A percentile compares a stretch with the other conserved stretches of the same genome.
These are phyloP conservation scores for Delphinella strobiligena DNA, from an alignment of 2,329 filamentous ascomycete genomes.

Conservation along the genomic window DNA sequence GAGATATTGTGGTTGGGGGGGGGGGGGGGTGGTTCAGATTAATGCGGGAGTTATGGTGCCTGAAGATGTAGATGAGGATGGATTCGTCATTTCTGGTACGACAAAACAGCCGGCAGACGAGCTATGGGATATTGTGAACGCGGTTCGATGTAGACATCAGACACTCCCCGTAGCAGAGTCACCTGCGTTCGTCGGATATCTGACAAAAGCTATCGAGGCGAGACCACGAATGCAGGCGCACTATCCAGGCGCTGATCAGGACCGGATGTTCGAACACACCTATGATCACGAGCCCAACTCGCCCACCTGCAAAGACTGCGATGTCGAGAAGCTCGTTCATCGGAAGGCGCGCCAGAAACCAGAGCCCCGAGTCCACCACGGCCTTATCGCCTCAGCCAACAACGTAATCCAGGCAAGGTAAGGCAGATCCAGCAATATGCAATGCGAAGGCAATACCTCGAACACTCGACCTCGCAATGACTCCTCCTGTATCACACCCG, in stretches of 20 bases:
- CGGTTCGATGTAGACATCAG: neutral
- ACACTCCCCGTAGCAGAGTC: neutral
- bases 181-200: neutral
- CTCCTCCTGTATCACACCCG: too few relatives aligned
- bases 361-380: constrained; percentile 4
- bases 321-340: neutral
- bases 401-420: too few relatives aligned
- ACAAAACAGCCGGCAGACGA: neutral
- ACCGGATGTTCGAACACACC: neutral
- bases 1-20: too few relatives aligned
- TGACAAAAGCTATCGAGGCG: neutral
- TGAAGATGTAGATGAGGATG: neutral
- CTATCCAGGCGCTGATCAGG: neutral
- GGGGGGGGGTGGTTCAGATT: too few relatives aligned
- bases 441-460: too few relatives aligned
- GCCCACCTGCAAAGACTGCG: constrained; percentile 1
- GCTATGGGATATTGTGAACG: neutral
- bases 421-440: too few relatives aligned
- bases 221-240: neutral
- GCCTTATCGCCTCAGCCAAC: constrained; percentile 9
- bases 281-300: neutral
- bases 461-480: too few relatives aligned
- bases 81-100: neutral
- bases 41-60: too few relatives aligned
- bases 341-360: neutral